These are phyloP conservation scores for Fusarium tjaetaba DNA, from an alignment of 2,329 filamentous ascomycete species.

Conservation along the genomic window DNA sequence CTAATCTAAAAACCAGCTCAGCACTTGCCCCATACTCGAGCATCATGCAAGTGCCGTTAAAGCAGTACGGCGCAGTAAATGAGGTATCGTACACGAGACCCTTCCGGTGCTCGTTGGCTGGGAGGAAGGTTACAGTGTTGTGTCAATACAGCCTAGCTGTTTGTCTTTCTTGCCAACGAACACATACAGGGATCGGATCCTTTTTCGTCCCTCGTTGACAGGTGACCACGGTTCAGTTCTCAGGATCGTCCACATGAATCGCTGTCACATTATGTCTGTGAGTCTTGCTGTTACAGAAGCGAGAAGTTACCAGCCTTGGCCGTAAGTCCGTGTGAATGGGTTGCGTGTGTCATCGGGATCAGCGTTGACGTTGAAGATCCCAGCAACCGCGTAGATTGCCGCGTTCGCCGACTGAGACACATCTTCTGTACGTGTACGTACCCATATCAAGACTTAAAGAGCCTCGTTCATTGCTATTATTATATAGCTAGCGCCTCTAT, in stretches of 20 bases:
- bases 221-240: constrained; percentile 26
- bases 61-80: constrained; percentile 22
- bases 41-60: constrained; percentile 20
- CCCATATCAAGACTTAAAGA: background rate
- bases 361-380: constrained; percentile 21
- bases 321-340: constrained; percentile 4
- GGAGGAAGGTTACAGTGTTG: background rate
- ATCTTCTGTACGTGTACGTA: background rate
- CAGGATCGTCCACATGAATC: constrained; percentile 42
- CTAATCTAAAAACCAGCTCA: constrained; percentile 33
- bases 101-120: background rate
- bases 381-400: constrained; percentile 20
- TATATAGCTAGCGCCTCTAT: background rate
- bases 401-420: constrained; percentile 13
- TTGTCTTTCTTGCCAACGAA: background rate
- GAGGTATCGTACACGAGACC: constrained; percentile 7
- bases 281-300: constrained; percentile 6
- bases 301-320: constrained; percentile 9
- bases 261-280: constrained; percentile 33
- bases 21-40: background rate
- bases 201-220: constrained; percentile 2
- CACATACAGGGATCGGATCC: constrained; percentile 12
- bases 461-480: background rate
- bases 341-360: constrained; percentile 15
- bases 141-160: constrained; percentile 5